Percentiles rank a stretch among this genome's conserved stretches.
These are phyloP conservation scores for Jackrogersella multiformis DNA, from an alignment of 495 filamentous ascomycete genomes.

Conservation along the genomic window DNA sequence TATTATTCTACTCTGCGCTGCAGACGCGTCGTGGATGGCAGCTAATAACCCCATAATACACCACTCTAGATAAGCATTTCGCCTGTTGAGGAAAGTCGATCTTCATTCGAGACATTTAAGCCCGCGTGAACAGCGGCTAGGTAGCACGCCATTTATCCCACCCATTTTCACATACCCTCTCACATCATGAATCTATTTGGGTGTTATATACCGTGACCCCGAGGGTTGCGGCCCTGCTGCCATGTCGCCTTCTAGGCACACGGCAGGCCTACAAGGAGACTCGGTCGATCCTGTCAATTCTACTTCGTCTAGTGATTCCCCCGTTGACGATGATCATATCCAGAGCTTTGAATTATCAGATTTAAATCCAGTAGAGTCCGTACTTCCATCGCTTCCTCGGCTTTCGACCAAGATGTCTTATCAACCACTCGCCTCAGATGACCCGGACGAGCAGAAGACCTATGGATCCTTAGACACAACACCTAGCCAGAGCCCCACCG, in stretches of 20 bases:
- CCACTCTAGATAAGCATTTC: constrained; percentile 15
- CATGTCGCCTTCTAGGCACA: constrained; percentile 24
- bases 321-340: background rate
- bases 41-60: constrained; percentile 1
- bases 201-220: constrained; percentile 32
- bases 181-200: constrained; percentile 17
- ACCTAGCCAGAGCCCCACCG: constrained; percentile 20
- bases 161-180: constrained; percentile 39
- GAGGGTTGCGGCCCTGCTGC: constrained; percentile 6
- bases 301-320: constrained; percentile 18
- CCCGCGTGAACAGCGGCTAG: constrained; percentile 32
- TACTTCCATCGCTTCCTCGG: constrained; percentile 6
- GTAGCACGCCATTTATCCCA: constrained; percentile 42
- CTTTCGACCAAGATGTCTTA: constrained; percentile 42
- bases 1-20: background rate
- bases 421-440: constrained; percentile 35
- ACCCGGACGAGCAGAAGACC: constrained; percentile 37
- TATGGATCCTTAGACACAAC: constrained; percentile 35
- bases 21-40: constrained; percentile 8
- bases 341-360: constrained; percentile 31
- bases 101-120: constrained; percentile 17
- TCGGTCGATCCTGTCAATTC: constrained; percentile 8
- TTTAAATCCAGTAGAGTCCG: constrained; percentile 15
- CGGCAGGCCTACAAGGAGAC: constrained; percentile 11
- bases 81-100: constrained; percentile 14